Conservation (phyloP, 805 yeast genomes). For the Nakazawaea siamensis region DNA sequence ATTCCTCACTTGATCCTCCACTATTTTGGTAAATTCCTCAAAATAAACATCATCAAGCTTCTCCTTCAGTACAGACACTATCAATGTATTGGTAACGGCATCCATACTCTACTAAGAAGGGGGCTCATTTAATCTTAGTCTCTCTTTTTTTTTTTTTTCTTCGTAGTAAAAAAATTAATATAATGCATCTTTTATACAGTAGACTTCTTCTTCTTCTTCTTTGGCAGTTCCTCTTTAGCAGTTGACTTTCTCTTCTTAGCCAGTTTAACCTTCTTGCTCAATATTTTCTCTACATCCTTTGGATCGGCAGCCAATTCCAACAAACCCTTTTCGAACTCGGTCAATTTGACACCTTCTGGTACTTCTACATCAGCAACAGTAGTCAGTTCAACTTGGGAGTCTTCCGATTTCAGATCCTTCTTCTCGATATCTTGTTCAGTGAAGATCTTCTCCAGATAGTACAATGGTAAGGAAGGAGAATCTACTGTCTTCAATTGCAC, state of each 20-base stretch:
- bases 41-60: conserved; percentile 3
- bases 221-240: conserved; percentile 7
- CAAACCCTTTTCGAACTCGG: conserved; percentile 68
- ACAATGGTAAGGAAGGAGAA: conserved; percentile 85
- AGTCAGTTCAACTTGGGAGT: conserved; percentile 10
- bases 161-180: conserved; percentile 4
- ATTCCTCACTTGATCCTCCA: conserved; percentile 6
- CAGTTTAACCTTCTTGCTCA: conserved; percentile 44
- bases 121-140: background rate
- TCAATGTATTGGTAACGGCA: conserved; percentile 3
- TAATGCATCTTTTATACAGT: too few species aligned
- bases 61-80: background rate
- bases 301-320: conserved; percentile 76
- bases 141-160: conserved; percentile 7
- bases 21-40: background rate
- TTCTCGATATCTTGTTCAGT: conserved; percentile 40
- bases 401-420: conserved; percentile 19
- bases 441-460: conserved; percentile 49
- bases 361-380: conserved; percentile 15
- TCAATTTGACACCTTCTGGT: conserved; percentile 33
- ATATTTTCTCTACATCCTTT: conserved; percentile 51
- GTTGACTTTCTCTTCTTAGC: conserved; percentile 16
- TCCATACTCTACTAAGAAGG: background rate
- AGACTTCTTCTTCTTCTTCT: conserved; percentile 9
- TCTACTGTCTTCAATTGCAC: conserved; percentile 55